Conservation (phyloP, 208 protist genomes). For the Leishmania guyanensis region DNA sequence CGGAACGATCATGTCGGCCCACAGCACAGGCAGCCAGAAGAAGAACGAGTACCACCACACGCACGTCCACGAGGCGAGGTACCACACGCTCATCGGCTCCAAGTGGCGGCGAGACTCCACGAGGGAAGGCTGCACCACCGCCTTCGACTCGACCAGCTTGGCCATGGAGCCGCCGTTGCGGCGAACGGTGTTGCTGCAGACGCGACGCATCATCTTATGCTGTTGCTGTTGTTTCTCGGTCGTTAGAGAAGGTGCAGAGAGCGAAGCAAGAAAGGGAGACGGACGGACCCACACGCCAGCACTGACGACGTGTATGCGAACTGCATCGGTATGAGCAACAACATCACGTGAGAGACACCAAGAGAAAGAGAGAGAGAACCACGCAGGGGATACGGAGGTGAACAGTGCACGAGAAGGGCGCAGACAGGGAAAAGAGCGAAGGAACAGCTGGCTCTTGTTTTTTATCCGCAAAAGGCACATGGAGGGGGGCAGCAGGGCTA, state of each 20-base stretch:
- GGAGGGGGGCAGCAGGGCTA: background rate
- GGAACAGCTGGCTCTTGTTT: background rate
- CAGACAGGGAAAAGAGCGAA: background rate
- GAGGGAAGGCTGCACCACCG: conserved; percentile 36
- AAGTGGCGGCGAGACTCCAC: conserved; percentile 66
- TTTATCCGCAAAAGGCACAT: background rate
- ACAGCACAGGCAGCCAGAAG: conserved; percentile 90
- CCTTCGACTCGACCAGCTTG: conserved; percentile 35
- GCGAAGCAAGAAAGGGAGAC: conserved; percentile 12
- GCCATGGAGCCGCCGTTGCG: conserved; percentile 41
- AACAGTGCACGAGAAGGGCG: background rate
- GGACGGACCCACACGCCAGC: background rate
- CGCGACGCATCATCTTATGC: conserved; percentile 44
- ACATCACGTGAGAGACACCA: background rate
- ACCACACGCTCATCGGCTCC: conserved; percentile 90
- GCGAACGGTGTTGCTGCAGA: conserved; percentile 38
- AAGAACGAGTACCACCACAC: conserved; percentile 90
- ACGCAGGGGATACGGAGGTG: background rate
- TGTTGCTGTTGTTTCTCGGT: background rate
- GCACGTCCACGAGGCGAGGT: conserved; percentile 82
- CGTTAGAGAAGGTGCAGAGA: conserved; percentile 11
- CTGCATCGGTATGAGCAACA: background rate
- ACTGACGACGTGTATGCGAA: background rate
- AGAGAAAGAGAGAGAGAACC: background rate
- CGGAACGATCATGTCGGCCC: conserved; percentile 82